Evolutionary conservation across 1,139 yeast genomes (phyloP).

Genomic region (Zygosaccharomyces pseudobailii): DNA sequence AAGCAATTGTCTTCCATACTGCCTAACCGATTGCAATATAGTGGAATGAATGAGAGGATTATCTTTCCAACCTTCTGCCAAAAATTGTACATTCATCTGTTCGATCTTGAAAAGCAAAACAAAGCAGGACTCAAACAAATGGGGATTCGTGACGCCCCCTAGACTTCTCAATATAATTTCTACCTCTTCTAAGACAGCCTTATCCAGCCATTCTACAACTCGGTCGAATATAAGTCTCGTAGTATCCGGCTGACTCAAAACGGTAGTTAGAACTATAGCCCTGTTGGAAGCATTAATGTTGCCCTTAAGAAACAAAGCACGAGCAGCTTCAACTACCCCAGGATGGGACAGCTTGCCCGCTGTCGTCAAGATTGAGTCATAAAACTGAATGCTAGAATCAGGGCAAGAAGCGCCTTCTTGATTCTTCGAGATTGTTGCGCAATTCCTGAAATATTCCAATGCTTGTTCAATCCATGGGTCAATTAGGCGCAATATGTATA

Average conservation of each 20-base stretch:
- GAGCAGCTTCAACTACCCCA: constrained; percentile 41
- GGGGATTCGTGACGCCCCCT: constrained; percentile 49
- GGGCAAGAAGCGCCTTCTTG: too few relatives aligned
- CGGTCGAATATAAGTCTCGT: constrained; percentile 43
- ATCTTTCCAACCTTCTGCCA: constrained; percentile 48
- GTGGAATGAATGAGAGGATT: constrained; percentile 47
- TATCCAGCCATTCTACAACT: constrained; percentile 46
- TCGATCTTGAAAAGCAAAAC: constrained; percentile 25
- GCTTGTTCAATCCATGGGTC: constrained; percentile 39
- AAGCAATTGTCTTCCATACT: constrained; percentile 48
- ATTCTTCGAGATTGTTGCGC: not conserved
- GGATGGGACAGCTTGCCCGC: constrained; percentile 51
- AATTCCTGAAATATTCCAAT: constrained; percentile 36
- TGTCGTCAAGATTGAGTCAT: constrained; percentile 46
- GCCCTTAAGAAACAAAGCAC: constrained; percentile 32
- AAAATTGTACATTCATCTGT: constrained; percentile 67
- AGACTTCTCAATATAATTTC: constrained; percentile 61
- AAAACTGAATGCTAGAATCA: constrained; percentile 36
- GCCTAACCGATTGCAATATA: constrained; percentile 54
- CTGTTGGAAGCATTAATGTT: constrained; percentile 25
- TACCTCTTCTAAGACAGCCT: constrained; percentile 64
- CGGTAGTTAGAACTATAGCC: constrained; percentile 49
- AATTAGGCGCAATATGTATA: constrained; percentile 43
- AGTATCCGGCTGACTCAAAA: constrained; percentile 40
- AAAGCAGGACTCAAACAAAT: constrained; percentile 26